Evolutionary conservation across 257 asterid genomes (phyloP).

Genomic region (Solanum habrochaites): DNA sequence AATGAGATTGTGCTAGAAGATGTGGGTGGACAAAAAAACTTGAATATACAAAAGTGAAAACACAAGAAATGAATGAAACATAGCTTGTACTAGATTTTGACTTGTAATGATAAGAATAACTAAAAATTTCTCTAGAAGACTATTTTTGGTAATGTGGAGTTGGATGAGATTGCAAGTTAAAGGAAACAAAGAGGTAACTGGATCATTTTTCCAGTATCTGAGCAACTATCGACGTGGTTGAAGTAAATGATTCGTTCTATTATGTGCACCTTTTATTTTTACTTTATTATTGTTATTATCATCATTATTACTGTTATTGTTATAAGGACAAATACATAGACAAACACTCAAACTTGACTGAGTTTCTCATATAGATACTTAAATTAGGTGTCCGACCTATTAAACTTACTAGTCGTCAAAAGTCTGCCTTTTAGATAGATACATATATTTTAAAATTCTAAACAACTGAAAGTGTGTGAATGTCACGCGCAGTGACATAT

Average conservation of each 20-base stretch:
- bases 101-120: neutral
- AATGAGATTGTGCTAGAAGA: neutral
- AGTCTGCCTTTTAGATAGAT: neutral
- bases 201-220: neutral
- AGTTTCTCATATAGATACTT: neutral
- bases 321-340: neutral
- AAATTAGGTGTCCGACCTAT: neutral
- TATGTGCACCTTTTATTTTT: neutral
- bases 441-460: neutral
- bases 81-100: neutral
- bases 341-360: neutral
- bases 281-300: neutral
- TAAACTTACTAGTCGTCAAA: neutral
- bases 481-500: neutral
- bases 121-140: neutral
- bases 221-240: neutral
- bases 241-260: neutral
- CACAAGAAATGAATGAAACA: neutral
- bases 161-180: neutral
- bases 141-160: neutral
- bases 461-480: neutral
- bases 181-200: neutral
- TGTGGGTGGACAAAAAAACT: neutral
- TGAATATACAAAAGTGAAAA: neutral
- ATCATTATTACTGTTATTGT: neutral